Evolutionary conservation across 495 filamentous ascomycete genomes (phyloP).

Genomic region (Parmelia sp.): DNA sequence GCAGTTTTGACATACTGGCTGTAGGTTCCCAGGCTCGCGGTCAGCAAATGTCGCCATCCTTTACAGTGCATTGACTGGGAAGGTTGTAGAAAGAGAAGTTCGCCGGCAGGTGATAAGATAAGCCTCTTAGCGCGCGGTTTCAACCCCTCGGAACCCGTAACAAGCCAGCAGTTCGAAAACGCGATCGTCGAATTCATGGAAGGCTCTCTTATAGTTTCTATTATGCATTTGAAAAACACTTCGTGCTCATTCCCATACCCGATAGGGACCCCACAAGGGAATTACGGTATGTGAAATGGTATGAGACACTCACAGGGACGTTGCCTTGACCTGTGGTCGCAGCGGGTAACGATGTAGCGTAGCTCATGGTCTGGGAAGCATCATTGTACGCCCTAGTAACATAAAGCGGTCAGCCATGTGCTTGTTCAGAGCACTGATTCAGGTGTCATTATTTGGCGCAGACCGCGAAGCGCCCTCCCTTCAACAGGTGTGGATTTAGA

Average conservation of each 20-base stretch:
- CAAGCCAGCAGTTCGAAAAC: not conserved
- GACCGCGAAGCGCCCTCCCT: not conserved
- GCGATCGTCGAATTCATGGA: not conserved
- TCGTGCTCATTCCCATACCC: not conserved
- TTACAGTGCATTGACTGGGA: slow-evolving; percentile 28
- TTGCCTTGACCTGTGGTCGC: slow-evolving; percentile 60
- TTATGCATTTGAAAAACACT: not conserved
- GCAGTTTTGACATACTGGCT: slow-evolving; percentile 98
- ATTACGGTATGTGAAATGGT: slow-evolving; percentile 37
- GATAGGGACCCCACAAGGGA: not conserved
- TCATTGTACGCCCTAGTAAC: slow-evolving; percentile 43
- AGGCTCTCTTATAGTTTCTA: no score
- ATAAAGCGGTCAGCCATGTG: slow-evolving; percentile 32
- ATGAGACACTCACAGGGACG: slow-evolving; percentile 53
- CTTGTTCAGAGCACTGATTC: slow-evolving; percentile 5
- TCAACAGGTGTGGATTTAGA: not conserved
- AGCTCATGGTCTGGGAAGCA: slow-evolving; percentile 49
- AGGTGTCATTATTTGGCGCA: not conserved
- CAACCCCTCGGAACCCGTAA: not conserved
- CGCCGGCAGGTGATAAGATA: not conserved
- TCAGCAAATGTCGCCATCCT: slow-evolving; percentile 56
- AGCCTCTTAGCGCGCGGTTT: not conserved
- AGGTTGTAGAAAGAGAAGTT: not conserved
- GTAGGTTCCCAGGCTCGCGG: slow-evolving; percentile 51
- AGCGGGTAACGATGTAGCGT: slow-evolving; percentile 60